These are phyloP conservation scores for Apiotrichum brassicae DNA, from an alignment of 1,284 basidiomycete genomes.

Conservation along the genomic window DNA sequence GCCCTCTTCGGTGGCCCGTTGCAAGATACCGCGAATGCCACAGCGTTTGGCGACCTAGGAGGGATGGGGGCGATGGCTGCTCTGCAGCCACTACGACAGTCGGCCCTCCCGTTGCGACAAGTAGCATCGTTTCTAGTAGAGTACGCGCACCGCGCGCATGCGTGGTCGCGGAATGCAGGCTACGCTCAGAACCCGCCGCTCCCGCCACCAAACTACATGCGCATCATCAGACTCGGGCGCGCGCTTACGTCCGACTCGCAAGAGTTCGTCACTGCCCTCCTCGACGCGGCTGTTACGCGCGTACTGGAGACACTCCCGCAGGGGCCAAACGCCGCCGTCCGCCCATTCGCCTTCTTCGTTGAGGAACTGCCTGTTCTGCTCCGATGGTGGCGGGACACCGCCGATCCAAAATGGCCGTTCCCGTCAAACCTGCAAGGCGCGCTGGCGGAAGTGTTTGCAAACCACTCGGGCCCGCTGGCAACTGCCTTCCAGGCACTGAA, in stretches of 20 bases:
- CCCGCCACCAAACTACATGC: conserved; percentile 11
- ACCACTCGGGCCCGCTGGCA: conserved; percentile 1
- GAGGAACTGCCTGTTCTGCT: conserved; percentile 31
- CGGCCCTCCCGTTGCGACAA: conserved; percentile 16
- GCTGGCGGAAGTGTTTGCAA: conserved; percentile 7
- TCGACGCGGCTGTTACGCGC: conserved; percentile 6
- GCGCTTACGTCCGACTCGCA: conserved; percentile 13
- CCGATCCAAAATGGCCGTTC: conserved; percentile 25
- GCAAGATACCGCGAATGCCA: background rate
- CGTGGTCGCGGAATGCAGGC: conserved; percentile 4
- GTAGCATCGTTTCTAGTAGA: conserved; percentile 21
- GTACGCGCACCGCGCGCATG: conserved; percentile 16
- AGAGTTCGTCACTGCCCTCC: conserved; percentile 10
- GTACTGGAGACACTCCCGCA: background rate
- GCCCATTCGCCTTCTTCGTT: conserved; percentile 23
- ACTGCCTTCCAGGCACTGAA: conserved; percentile 9
- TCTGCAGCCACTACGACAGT: background rate
- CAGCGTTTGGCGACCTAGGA: conserved; percentile 3
- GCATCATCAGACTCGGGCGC: conserved; percentile 10
- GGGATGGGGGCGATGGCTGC: background rate
- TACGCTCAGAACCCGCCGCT: conserved; percentile 7
- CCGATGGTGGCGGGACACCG: conserved; percentile 33
- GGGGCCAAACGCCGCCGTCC: background rate
- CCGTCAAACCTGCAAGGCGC: conserved; percentile 18
- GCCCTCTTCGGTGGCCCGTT: conserved; percentile 2